Evolutionary conservation across 176 grass and related monocot species (phyloP), one percentile per base, ranked within the genome.

Genomic region (Eremochloa ophiuroides): DNA sequence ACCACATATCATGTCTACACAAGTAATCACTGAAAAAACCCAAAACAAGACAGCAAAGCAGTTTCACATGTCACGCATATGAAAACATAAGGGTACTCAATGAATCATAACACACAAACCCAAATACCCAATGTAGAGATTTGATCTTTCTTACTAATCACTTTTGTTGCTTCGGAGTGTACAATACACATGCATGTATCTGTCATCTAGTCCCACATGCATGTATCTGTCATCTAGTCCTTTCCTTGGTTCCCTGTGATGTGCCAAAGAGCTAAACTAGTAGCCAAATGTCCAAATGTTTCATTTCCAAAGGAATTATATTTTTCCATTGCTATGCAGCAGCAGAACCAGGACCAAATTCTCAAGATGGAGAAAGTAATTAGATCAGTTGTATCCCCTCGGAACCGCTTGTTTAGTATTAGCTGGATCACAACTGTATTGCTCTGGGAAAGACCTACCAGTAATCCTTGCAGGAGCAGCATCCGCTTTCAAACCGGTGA

Each of bases 381-480:
- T 44, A 48, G 23, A 80, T 62, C 63, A 39, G 25, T 29, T 27
- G 35, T 30, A 51, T 80, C 50, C 63, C 40, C 27, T 79, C 2
- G 5, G 42, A 76, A 61, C 15, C n/a, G 71, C 55, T 65, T 18
- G 20, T 56, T 64, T 27, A 60, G 73, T 50, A 44, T 29, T 64
- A 84, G 69, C 41, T 61, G 58, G 23, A 71, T 77, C 78, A 71
- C 37, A 56, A 81, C 64, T 81, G 53, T 43, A 56, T 66, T 77
- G 78, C 58, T 85, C 46, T 0, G 6, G 69, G 50, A 81, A 82
- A 74, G 30, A 35, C 2, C 73, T 85, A 94, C 91, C 88, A 94
- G 71, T 94, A 91, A 78, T 94, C 91, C 26, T 91, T 94, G 50
- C 91, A 94, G 31, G 91, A 91, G 89, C 88, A 94, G 44, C 78